Conservation (phyloP, 176 grass and related monocot species). For the Dendrocalamus sinicus region DNA sequence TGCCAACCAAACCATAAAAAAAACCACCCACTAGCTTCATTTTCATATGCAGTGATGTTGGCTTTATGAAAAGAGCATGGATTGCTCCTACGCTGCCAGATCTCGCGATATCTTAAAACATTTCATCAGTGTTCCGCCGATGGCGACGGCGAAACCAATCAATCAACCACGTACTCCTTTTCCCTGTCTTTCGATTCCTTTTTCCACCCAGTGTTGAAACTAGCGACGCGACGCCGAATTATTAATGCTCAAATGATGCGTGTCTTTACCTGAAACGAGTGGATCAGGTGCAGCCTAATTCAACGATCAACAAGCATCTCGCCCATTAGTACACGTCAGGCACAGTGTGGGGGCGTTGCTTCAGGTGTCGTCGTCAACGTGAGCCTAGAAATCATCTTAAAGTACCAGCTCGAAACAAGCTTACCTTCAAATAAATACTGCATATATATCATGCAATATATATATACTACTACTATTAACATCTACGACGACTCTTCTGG, state of each 20-base stretch:
- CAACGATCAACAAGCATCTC: background rate
- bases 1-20: too few relatives aligned
- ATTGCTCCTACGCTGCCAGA: background rate
- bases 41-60: background rate
- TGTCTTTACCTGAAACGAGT: background rate
- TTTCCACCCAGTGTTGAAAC: background rate
- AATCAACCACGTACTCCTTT: background rate
- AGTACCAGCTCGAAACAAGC: too few relatives aligned
- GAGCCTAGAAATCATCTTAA: background rate
- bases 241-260: background rate
- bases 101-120: background rate
- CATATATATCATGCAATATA: too few relatives aligned
- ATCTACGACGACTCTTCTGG: background rate
- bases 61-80: background rate
- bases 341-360: background rate
- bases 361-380: background rate
- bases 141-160: constrained; percentile 28
- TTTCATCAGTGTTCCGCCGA: background rate
- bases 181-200: background rate
- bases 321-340: background rate
- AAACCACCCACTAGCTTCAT: background rate
- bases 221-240: background rate
- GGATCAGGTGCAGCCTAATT: background rate
- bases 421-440: too few relatives aligned
- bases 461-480: background rate